Conservation (phyloP, 2,329 filamentous ascomycete genomes). For the Grosmannia huntii region DNA sequence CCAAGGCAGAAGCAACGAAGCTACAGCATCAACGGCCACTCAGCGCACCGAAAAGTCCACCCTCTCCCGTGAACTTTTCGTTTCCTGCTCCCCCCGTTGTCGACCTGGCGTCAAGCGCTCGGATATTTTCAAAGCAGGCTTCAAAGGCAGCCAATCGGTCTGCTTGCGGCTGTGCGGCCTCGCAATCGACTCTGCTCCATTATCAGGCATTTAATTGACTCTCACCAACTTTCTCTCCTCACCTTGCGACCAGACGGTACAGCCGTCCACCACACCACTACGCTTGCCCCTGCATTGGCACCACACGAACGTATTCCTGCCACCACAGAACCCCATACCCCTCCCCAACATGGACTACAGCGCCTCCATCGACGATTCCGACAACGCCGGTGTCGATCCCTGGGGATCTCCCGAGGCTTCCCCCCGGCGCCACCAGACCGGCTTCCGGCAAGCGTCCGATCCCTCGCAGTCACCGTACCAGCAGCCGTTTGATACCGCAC, state of each 20-base stretch:
- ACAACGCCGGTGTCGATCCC: constrained; percentile 39
- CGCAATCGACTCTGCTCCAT: background rate
- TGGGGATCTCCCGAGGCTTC: constrained; percentile 43
- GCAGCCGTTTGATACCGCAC: constrained; percentile 21
- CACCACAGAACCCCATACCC: background rate
- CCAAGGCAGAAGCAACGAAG: background rate
- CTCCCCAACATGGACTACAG: constrained; percentile 41
- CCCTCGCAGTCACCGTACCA: constrained; percentile 28
- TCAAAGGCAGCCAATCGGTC: background rate
- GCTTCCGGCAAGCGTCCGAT: constrained; percentile 28
- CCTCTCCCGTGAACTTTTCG: background rate
- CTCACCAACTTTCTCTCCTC: background rate
- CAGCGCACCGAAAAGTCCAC: background rate
- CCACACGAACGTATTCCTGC: background rate
- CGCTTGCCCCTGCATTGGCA: background rate
- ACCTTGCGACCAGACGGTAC: too few relatives aligned
- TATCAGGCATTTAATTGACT: background rate
- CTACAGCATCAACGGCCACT: background rate
- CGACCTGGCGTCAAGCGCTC: background rate
- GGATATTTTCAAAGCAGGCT: background rate
- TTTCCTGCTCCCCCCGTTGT: background rate
- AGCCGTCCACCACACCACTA: too few relatives aligned
- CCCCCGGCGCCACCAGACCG: constrained; percentile 31
- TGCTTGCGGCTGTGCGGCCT: background rate
- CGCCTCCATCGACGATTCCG: constrained; percentile 39